A percentile compares a stretch with the other conserved stretches of the same genome.
Conservation (phyloP, 2,329 filamentous ascomycete species). For the Diaporthe sp. region DNA sequence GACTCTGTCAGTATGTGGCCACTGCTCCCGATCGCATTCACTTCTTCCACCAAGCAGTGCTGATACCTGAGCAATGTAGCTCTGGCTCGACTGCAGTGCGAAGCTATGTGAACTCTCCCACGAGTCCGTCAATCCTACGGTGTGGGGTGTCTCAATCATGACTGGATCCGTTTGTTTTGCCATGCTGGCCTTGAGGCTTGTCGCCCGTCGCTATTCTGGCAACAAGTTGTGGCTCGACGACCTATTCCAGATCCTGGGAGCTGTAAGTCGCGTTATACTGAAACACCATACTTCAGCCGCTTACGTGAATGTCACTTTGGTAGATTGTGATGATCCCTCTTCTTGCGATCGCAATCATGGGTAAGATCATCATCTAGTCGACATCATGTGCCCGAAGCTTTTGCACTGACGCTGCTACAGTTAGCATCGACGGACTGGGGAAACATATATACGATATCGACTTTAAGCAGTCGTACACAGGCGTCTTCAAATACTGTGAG, state of each 20-base stretch:
- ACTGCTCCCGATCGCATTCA: background rate
- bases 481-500: conserved; percentile 13
- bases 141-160: background rate
- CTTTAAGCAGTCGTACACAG: background rate
- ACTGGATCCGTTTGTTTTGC: background rate
- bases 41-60: background rate
- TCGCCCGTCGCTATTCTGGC: conserved; percentile 1
- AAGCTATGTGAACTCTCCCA: background rate
- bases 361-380: background rate
- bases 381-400: too few species aligned
- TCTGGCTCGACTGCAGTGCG: background rate
- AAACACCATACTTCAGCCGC: background rate
- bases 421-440: background rate
- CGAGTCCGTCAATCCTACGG: background rate
- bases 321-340: conserved; percentile 16
- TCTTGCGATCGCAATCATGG: background rate
- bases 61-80: background rate
- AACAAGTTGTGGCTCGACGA: conserved; percentile 16
- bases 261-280: background rate
- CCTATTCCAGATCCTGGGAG: conserved; percentile 6
- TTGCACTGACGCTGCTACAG: background rate
- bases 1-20: background rate
- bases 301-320: background rate
- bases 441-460: conserved; percentile 11
- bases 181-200: background rate